A percentile compares a stretch with the other conserved stretches of the same genome.
These are phyloP conservation scores for Backusella morwellensis DNA, from an alignment of 192 early-diverging fungal species.

Conservation along the genomic window DNA sequence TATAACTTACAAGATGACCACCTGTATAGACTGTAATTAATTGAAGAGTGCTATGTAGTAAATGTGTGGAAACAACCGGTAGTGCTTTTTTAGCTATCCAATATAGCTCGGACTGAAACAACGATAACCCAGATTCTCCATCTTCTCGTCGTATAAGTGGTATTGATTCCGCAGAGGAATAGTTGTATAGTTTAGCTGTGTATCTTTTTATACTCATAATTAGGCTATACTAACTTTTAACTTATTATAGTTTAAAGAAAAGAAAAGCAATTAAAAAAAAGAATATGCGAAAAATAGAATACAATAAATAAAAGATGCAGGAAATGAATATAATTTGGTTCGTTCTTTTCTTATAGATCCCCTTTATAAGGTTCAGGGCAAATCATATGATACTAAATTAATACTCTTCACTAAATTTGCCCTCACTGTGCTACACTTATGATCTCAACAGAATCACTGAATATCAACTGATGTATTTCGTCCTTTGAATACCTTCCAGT, in stretches of 20 bases:
- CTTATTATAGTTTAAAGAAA: not conserved
- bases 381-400: not conserved
- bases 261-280: not conserved
- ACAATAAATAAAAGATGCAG: not conserved
- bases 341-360: not conserved
- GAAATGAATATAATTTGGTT: not conserved
- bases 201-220: not conserved
- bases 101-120: slow-evolving; percentile 7
- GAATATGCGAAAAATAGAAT: not conserved
- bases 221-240: not conserved
- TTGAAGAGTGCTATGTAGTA: slow-evolving; percentile 29
- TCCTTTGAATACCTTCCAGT: not conserved
- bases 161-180: not conserved
- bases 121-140: not conserved
- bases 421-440: not conserved
- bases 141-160: not conserved
- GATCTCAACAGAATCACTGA: not conserved
- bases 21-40: slow-evolving; percentile 17
- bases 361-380: not conserved
- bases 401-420: not conserved
- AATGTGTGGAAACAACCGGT: slow-evolving; percentile 21
- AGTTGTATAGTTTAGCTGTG: not conserved
- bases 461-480: not conserved
- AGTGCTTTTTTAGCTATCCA: slow-evolving; percentile 37
- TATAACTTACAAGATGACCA: slow-evolving; percentile 26